phyloP scores from a whole-genome alignment of 2,329 filamentous ascomycete species.

The Rasamsonia emersonii region DNA sequence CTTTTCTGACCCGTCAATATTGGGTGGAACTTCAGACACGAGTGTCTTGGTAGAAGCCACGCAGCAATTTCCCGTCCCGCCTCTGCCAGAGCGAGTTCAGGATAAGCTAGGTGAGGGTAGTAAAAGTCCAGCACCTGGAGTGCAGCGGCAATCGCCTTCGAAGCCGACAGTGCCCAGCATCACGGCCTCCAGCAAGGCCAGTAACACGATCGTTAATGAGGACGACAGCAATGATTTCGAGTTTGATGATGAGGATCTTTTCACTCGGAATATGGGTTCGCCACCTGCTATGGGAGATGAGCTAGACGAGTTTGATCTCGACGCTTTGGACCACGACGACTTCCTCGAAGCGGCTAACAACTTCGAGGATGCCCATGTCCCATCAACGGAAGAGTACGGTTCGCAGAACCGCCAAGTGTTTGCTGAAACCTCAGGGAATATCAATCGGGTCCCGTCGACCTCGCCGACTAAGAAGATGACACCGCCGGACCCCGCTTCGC shows the following conservation, averaged over 20 bases:
- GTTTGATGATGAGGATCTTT: slow-evolving; percentile 18
- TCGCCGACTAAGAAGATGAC: slow-evolving; percentile 19
- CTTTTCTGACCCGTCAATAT: slow-evolving; percentile 4
- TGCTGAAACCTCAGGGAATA: slow-evolving; percentile 35
- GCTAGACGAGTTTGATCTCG: slow-evolving; percentile 34
- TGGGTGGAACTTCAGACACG: slow-evolving; percentile 4
- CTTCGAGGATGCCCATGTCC: slow-evolving; percentile 21
- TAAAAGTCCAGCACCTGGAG: no score
- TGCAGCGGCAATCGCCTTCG: no score
- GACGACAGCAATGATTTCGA: slow-evolving; percentile 7
- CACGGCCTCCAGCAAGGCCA: neutral
- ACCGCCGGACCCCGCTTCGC: slow-evolving; percentile 19
- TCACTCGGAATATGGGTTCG: slow-evolving; percentile 36
- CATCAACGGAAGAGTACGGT: slow-evolving; percentile 9
- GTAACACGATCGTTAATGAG: neutral
- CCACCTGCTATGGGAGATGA: slow-evolving; percentile 16
- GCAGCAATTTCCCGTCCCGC: slow-evolving; percentile 4
- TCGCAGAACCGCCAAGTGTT: slow-evolving; percentile 26
- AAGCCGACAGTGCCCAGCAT: no score
- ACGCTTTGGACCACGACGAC: slow-evolving; percentile 34
- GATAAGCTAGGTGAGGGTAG: no score
- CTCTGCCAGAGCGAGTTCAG: no score
- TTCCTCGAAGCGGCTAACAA: slow-evolving; percentile 36
- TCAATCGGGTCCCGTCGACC: slow-evolving; percentile 17
- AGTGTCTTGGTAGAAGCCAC: slow-evolving; percentile 12